These are phyloP conservation scores for Neurospora sp. DNA, from an alignment of 495 filamentous ascomycete genomes.

Conservation along the genomic window DNA sequence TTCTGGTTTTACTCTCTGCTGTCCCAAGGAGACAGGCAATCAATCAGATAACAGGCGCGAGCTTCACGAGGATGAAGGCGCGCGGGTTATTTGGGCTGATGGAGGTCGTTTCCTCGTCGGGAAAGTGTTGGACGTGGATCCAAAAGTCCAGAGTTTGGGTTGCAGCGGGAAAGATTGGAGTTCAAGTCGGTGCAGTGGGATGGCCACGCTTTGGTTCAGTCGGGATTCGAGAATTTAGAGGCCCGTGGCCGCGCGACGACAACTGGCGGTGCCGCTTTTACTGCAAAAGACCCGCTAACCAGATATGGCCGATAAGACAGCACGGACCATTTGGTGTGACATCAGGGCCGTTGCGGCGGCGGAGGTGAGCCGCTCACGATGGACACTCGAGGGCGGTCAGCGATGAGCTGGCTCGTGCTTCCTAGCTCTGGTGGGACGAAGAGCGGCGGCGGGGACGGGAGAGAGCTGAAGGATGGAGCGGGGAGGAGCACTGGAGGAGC, in stretches of 20 bases:
- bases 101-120: neutral
- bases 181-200: neutral
- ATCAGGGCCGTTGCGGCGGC: slow-evolving; percentile 2
- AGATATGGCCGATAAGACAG: neutral
- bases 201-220: neutral
- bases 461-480: neutral
- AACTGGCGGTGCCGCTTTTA: neutral
- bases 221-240: neutral
- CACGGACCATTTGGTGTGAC: slow-evolving; percentile 9
- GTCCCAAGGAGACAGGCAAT: neutral
- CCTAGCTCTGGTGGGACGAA: neutral
- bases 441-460: neutral
- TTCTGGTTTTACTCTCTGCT: neutral
- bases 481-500: neutral
- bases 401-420: neutral
- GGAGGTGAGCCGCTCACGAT: neutral
- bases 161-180: neutral
- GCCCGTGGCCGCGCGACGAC: neutral
- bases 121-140: neutral
- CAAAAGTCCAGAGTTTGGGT: neutral
- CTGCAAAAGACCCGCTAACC: neutral
- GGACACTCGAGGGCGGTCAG: neutral
- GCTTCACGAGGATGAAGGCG: neutral
- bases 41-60: neutral
- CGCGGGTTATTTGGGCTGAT: neutral